A percentile compares a stretch with the other conserved stretches of the same genome.
phyloP scores from a whole-genome alignment of 331 rosid genomes.

The Cydonia oblonga region DNA sequence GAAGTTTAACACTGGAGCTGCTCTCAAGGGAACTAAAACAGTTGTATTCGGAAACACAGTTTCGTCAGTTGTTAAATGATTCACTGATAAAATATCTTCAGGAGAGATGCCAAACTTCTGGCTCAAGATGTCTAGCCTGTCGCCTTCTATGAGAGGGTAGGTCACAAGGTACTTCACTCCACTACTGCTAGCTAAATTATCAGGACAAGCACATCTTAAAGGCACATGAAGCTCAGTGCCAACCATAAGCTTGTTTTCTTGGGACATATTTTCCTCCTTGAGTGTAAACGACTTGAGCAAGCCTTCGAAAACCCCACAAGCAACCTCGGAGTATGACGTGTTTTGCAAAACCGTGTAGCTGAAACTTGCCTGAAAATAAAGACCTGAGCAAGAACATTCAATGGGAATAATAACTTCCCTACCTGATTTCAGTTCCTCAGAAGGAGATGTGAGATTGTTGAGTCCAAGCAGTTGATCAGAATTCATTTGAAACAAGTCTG shows the following conservation, averaged over 20 bases:
- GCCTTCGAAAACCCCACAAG: constrained; percentile 55
- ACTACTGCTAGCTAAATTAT: constrained; percentile 7
- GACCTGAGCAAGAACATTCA: constrained; percentile 34
- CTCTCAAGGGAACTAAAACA: constrained; percentile 36
- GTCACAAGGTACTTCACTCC: constrained; percentile 41
- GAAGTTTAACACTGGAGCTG: background rate
- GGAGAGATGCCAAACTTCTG: constrained; percentile 27
- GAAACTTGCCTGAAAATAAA: constrained; percentile 28
- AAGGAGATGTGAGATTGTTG: constrained; percentile 31
- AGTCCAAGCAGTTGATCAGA: constrained; percentile 13
- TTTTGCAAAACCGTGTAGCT: constrained; percentile 19
- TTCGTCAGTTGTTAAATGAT: constrained; percentile 8
- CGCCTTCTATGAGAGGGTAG: constrained; percentile 41
- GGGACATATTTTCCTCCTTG: constrained; percentile 15
- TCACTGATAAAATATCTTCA: constrained; percentile 27
- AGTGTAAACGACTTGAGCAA: constrained; percentile 35
- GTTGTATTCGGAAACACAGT: constrained; percentile 29
- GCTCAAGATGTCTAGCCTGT: constrained; percentile 1
- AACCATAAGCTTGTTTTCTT: constrained; percentile 1
- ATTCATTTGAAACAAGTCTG: constrained; percentile 24
- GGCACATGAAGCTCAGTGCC: constrained; percentile 38
- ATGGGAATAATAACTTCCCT: constrained; percentile 53
- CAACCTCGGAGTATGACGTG: constrained; percentile 27
- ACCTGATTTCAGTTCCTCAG: constrained; percentile 24
- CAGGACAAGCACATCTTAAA: constrained; percentile 47